Evolutionary conservation across 768 basidiomycete species (phyloP), one percentile per base, ranked within the genome.

Genomic region (Boletus huronensis): DNA sequence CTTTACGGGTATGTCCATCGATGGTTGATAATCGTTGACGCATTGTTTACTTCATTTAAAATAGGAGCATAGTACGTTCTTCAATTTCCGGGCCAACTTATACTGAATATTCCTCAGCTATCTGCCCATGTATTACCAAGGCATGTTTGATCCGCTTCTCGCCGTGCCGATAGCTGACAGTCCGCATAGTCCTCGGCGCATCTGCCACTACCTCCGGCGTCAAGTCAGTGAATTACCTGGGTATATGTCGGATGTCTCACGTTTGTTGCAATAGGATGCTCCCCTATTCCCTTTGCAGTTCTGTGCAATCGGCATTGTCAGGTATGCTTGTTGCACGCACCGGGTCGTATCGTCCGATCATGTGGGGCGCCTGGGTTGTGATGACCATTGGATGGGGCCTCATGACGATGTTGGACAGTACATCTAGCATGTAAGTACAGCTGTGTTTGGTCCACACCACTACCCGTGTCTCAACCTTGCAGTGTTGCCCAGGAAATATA

Each of bases 61-160:
- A 53, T 48, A 71, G 67, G 35, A 49, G 61, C 50, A 64, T 72
- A 64, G 67, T 70, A 45, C 13, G 67, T 54, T 49, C 53, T 7
- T 50, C 26, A 14, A 13, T 17, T 11, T 49, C 4, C 1, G 10
- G 6, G 11, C 2, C 41, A 13, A 34, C 36, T 25, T 25, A 13
- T 44, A 49, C 35, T 67, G 28, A 69, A 36, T 6, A 26, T 10
- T 48, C 14, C 36, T 26, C 26, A 70, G 68, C 51, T 76, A 77
- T 48, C 48, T 77, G 34, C 76, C 77, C 5, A 58, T 76, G 48
- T 77, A 75, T 55, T 77, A 71, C 49, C 77, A 77, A 58, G 69
- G 67, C 31, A 53, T 32, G 47, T 23, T 52, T 19, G 29, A 44
- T 40, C 23, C 21, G 0, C n/a, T 25, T 19, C 13, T 10, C 31